These are phyloP conservation scores for Metarhizium album DNA, from an alignment of 2,329 filamentous ascomycete species.

Conservation along the genomic window DNA sequence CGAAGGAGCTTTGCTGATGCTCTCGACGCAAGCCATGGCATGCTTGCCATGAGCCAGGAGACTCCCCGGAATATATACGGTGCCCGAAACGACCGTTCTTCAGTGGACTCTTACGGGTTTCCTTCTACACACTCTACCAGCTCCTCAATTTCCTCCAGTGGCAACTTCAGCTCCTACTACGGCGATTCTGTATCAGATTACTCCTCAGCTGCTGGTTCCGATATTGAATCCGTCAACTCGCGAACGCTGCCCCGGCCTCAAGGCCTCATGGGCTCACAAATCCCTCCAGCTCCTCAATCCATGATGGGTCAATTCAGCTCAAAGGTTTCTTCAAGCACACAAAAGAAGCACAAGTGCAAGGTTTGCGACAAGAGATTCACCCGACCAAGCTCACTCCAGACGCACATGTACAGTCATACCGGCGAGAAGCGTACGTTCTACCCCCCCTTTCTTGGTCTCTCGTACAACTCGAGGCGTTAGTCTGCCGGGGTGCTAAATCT, in stretches of 20 bases:
- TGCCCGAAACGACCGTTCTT: slow-evolving; percentile 54
- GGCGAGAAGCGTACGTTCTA: slow-evolving; percentile 97
- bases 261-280: slow-evolving; percentile 46
- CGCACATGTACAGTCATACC: slow-evolving; percentile 97
- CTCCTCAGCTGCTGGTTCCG: slow-evolving; percentile 68
- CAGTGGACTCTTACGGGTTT: slow-evolving; percentile 83
- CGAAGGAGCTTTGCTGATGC: slow-evolving; percentile 73
- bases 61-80: slow-evolving; percentile 87
- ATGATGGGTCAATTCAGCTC: slow-evolving; percentile 99
- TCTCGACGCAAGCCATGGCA: slow-evolving; percentile 84
- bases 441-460: neutral
- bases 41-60: slow-evolving; percentile 93
- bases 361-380: slow-evolving; percentile 98
- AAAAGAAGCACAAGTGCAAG: slow-evolving; percentile 99
- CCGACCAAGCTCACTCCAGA: slow-evolving; percentile 85
- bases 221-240: slow-evolving; percentile 71
- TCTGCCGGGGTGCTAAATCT: slow-evolving; percentile 3
- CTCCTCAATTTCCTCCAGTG: slow-evolving; percentile 80
- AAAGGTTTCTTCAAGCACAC: slow-evolving; percentile 87
- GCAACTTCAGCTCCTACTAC: slow-evolving; percentile 75
- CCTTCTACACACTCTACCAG: slow-evolving; percentile 73
- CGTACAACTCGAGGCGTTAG: no score
- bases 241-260: slow-evolving; percentile 75
- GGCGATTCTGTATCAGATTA: slow-evolving; percentile 86
- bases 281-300: slow-evolving; percentile 78